These are phyloP conservation scores for Phoma herbarum DNA, from an alignment of 2,329 filamentous ascomycete species.

Conservation along the genomic window DNA sequence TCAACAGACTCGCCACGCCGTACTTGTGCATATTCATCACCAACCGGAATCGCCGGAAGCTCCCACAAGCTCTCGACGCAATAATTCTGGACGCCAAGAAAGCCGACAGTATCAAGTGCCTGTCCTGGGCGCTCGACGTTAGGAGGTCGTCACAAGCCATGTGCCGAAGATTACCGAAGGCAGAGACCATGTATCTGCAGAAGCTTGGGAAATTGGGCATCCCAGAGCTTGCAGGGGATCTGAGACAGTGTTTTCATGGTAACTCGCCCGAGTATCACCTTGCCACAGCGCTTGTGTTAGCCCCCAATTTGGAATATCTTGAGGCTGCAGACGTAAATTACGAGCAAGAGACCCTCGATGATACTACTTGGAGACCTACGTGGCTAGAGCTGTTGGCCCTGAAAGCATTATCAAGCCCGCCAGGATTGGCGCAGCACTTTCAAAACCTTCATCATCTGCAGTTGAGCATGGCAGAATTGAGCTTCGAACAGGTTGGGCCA, in stretches of 20 bases:
- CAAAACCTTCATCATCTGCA: background rate
- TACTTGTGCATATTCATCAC: slow-evolving; percentile 3
- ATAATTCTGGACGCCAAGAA: background rate
- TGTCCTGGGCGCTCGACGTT: background rate
- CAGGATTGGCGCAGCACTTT: background rate
- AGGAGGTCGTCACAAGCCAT: background rate
- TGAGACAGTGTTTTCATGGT: background rate
- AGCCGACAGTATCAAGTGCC: background rate
- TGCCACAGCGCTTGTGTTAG: slow-evolving; percentile 8
- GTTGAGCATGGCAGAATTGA: background rate
- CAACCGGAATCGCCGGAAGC: background rate
- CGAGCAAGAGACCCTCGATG: background rate
- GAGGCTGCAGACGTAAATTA: slow-evolving; percentile 11
- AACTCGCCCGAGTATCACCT: slow-evolving; percentile 3
- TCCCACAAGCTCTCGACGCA: background rate
- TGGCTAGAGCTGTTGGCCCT: background rate
- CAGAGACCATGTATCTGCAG: background rate
- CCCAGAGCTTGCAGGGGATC: slow-evolving; percentile 2
- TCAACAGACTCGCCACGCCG: slow-evolving; percentile 11
- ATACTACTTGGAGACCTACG: background rate
- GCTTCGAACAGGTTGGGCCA: background rate
- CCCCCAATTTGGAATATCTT: slow-evolving; percentile 9
- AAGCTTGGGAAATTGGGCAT: slow-evolving; percentile 15
- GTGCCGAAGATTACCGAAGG: background rate
- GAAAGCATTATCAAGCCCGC: background rate